phyloP scores from a whole-genome alignment of 257 asterid genomes.

The Solanum microdontum region DNA sequence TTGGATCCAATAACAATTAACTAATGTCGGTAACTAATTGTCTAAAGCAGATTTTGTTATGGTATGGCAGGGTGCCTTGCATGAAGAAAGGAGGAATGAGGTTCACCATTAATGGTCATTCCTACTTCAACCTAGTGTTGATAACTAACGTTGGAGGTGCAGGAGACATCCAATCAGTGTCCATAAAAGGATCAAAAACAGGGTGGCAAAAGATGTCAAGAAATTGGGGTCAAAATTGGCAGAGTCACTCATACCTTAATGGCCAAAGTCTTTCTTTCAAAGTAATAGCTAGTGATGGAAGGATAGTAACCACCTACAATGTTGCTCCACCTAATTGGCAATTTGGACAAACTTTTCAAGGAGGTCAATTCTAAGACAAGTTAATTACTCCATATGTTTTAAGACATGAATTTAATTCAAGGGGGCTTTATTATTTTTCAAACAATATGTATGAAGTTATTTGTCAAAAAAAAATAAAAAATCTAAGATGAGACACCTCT shows the following conservation, averaged over 20 bases:
- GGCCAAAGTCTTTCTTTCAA: slow-evolving; percentile 41
- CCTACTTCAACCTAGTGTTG: slow-evolving; percentile 37
- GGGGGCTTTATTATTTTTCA: background rate
- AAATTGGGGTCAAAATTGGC: slow-evolving; percentile 67
- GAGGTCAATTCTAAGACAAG: slow-evolving; percentile 4
- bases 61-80: slow-evolving; percentile 27
- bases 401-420: background rate
- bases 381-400: background rate
- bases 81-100: slow-evolving; percentile 41
- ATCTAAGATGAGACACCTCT: background rate
- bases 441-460: background rate
- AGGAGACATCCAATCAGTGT: slow-evolving; percentile 36
- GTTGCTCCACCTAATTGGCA: slow-evolving; percentile 35
- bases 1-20: too few relatives aligned
- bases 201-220: slow-evolving; percentile 41
- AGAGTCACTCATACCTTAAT: slow-evolving; percentile 24
- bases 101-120: slow-evolving; percentile 45
- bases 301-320: slow-evolving; percentile 18
- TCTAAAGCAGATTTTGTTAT: background rate
- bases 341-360: slow-evolving; percentile 51
- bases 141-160: slow-evolving; percentile 51
- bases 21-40: background rate
- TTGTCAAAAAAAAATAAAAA: background rate
- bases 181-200: slow-evolving; percentile 34
- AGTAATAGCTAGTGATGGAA: slow-evolving; percentile 38